Evolutionary conservation across 108 stramenopile genomes (phyloP), one percentile per base, ranked within the genome.

Genomic region (Stephanodiscus triporus): DNA sequence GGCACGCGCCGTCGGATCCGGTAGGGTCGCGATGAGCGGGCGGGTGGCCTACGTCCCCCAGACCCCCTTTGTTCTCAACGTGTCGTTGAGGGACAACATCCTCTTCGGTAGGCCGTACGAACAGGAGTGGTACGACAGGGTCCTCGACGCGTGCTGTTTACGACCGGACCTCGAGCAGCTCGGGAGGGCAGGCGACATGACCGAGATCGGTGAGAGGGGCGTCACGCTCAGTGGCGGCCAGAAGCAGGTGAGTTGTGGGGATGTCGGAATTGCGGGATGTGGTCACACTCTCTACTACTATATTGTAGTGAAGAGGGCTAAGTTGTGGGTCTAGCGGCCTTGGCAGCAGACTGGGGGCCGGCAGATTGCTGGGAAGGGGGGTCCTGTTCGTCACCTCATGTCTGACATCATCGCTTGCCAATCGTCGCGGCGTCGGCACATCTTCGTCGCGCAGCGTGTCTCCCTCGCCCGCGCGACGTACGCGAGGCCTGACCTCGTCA

Each of bases 201-300:
- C 88, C 19, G 95, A 97, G 75, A 96, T 99, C 65, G 98, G 97
- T 17, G 97, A 97, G 86, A 75, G 95, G 16, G 98, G 98, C 4
- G 92, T 97, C 9, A 97, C 94, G 0, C 70, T 99, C 24, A 83
- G 80, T 56, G 98, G 98, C 3, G 98, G 84, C 6, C 93, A 95
- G 65, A 88, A 90, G 61, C 87, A n/a, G n/a, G n/a, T n/a, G n/a
- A n/a, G n/a, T n/a, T n/a, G n/a, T n/a, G n/a, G n/a, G n/a, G n/a
- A n/a, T n/a, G n/a, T n/a, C n/a, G n/a, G n/a, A n/a, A n/a, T n/a
- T n/a, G n/a, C n/a, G n/a, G n/a, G n/a, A n/a, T n/a, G n/a, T n/a
- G n/a, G n/a, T n/a, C n/a, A n/a, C n/a, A n/a, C n/a, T n/a, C n/a
- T n/a, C n/a, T n/a, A n/a, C n/a, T n/a, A n/a, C n/a, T n/a, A n/a